Conservation (phyloP, 805 yeast species). For the Jamesozyma jinghongensis region DNA sequence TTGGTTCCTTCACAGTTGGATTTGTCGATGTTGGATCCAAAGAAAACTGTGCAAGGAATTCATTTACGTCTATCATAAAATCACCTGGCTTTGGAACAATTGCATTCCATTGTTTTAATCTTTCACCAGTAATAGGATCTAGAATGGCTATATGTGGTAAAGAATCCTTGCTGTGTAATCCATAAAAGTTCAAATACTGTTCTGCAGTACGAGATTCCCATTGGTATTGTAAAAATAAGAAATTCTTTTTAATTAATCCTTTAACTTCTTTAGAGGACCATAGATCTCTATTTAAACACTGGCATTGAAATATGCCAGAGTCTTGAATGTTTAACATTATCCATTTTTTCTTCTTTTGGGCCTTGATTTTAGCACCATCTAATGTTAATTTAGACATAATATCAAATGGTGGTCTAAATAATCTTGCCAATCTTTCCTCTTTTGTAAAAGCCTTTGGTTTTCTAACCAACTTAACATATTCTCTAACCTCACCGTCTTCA, state of each 20-base stretch:
- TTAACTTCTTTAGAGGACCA: constrained; percentile 72
- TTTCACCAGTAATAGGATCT: constrained; percentile 94
- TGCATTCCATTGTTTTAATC: constrained; percentile 67
- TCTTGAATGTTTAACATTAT: constrained; percentile 84
- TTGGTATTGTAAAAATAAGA: constrained; percentile 80
- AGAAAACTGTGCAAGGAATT: constrained; percentile 58
- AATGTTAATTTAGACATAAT: constrained; percentile 58
- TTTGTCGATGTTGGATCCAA: constrained; percentile 54
- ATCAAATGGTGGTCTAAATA: constrained; percentile 93
- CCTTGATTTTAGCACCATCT: constrained; percentile 64
- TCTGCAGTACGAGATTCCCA: constrained; percentile 67
- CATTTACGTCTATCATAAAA: constrained; percentile 61
- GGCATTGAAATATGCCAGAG: constrained; percentile 75
- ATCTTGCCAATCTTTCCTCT: constrained; percentile 56
- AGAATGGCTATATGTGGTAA: constrained; percentile 86
- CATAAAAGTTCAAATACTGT: constrained; percentile 64
- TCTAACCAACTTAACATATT: constrained; percentile 23
- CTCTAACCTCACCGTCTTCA: constrained; percentile 32
- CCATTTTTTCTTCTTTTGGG: constrained; percentile 60
- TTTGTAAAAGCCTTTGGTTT: constrained; percentile 19
- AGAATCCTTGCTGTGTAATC: constrained; percentile 37
- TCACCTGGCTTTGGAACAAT: constrained; percentile 47
- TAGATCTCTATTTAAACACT: constrained; percentile 82
- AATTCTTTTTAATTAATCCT: constrained; percentile 52
- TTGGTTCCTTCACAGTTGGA: constrained; percentile 56